Evolutionary conservation across 306 rosid species (phyloP), one percentile per base, ranked within the genome.

Genomic region (Cicer cuneatum): DNA sequence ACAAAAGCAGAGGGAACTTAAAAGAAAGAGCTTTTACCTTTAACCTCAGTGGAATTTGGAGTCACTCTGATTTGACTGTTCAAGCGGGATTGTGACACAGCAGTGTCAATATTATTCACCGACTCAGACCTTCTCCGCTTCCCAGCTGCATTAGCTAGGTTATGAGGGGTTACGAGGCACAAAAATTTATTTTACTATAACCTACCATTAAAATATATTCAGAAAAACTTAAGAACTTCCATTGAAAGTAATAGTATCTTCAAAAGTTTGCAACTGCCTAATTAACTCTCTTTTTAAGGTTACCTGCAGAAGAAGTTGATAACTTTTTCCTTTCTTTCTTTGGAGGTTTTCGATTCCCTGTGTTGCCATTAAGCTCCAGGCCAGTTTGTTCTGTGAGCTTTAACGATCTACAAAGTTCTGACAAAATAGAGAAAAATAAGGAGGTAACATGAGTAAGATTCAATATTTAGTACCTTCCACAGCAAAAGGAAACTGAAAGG

Each of bases 361-460:
- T 74, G 74, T 84, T 77, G 41, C 92, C 86, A 86, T 83, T 81
- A 66, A 78, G 78, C 84, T 83, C 92, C 85, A 85, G 29, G 42
- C 59, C 66, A 72, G 85, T 54, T 80, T 88, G 89, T 74, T 79
- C 85, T 46, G 76, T 64, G 76, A 75, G 77, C 76, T 73, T 78
- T 78, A 87, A 70, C 29, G 92, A 87, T 87, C 87, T 85, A 82
- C 99, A 94, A 68, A 88, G 87, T 78, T 86, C 99, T 94, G 96
- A 51, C 76, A 75, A 84, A 74, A 49, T 13, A 18, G 14, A 33
- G 51, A n/a, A 2, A 40, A 13, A 18, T 19, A 33, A n/a, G 10
- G 51, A 62, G 47, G 46, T 61, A 33, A 21, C 70, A 53, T 40
- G 35, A 33, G 21, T 41, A 80, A 67, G 66, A 61, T 18, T 71